phyloP scores from a whole-genome alignment of 805 yeast species.

The Ogataea wickerhamii region DNA sequence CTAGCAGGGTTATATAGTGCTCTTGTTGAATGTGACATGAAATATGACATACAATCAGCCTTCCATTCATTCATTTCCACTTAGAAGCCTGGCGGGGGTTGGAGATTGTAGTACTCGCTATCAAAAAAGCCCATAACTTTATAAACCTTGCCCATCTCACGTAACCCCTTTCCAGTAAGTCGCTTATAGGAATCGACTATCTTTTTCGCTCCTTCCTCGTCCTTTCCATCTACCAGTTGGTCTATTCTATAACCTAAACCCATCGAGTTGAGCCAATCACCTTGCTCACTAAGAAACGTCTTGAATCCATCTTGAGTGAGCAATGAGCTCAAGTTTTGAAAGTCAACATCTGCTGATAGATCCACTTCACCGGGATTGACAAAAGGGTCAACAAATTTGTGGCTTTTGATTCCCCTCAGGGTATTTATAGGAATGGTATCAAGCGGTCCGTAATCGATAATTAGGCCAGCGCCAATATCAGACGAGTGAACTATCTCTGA shows the following conservation, averaged over 20 bases:
- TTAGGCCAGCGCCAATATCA: slow-evolving; percentile 57
- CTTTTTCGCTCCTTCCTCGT: slow-evolving; percentile 44
- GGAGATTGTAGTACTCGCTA: slow-evolving; percentile 36
- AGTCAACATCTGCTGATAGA: slow-evolving; percentile 81
- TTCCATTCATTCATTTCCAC: too few species aligned
- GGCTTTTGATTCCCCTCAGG: slow-evolving; percentile 68
- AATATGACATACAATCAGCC: background rate
- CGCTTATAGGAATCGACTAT: slow-evolving; percentile 58
- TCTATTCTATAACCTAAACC: slow-evolving; percentile 72
- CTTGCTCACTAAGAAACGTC: slow-evolving; percentile 49
- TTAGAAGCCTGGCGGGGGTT: slow-evolving; percentile 46
- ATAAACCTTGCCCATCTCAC: slow-evolving; percentile 73
- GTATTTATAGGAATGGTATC: slow-evolving; percentile 64
- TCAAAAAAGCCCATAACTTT: slow-evolving; percentile 58
- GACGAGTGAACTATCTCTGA: slow-evolving; percentile 34
- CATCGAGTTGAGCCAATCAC: slow-evolving; percentile 71
- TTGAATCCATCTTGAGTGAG: slow-evolving; percentile 24
- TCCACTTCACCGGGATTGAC: slow-evolving; percentile 77
- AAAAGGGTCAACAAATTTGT: slow-evolving; percentile 72
- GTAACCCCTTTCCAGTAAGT: slow-evolving; percentile 55
- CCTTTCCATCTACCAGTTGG: slow-evolving; percentile 47
- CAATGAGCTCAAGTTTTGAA: slow-evolving; percentile 49
- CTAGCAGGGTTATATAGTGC: slow-evolving; percentile 1
- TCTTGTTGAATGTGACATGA: background rate
- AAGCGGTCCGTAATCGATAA: slow-evolving; percentile 74